These are phyloP conservation scores for Cercospora berteroae DNA, from an alignment of 2,329 filamentous ascomycete species.

Conservation along the genomic window DNA sequence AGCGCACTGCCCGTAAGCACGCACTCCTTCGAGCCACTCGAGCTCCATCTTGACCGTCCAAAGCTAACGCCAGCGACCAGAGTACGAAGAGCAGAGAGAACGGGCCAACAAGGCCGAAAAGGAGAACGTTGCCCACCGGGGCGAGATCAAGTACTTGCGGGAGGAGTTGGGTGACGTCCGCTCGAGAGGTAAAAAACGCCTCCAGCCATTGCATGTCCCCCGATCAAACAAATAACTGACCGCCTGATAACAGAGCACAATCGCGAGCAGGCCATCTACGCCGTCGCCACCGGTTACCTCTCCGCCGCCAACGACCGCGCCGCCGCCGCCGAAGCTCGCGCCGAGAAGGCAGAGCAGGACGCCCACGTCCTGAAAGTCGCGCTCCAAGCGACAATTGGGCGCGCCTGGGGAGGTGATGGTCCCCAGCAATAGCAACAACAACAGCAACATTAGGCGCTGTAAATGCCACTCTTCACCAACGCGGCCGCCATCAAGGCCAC, in stretches of 20 bases:
- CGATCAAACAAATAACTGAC: background rate
- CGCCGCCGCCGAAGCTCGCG: background rate
- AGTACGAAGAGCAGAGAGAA: background rate
- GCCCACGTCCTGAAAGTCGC: background rate
- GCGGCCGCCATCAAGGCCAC: background rate
- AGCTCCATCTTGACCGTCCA: background rate
- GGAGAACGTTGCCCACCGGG: background rate
- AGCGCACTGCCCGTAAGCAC: background rate
- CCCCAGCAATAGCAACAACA: background rate
- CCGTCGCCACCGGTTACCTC: background rate
- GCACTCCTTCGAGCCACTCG: background rate
- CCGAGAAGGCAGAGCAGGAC: background rate
- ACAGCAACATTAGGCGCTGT: background rate
- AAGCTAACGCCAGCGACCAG: background rate
- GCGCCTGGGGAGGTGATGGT: background rate
- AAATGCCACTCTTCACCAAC: background rate
- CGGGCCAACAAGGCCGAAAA: background rate
- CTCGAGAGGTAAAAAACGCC: background rate
- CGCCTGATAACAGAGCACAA: background rate
- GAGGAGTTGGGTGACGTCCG: background rate
- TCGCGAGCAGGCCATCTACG: background rate
- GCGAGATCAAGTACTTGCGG: background rate
- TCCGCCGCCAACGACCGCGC: background rate
- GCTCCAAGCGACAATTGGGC: background rate
- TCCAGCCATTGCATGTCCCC: background rate